These are phyloP conservation scores for Quercus phellos DNA, from an alignment of 331 rosid species.

Conservation along the genomic window DNA sequence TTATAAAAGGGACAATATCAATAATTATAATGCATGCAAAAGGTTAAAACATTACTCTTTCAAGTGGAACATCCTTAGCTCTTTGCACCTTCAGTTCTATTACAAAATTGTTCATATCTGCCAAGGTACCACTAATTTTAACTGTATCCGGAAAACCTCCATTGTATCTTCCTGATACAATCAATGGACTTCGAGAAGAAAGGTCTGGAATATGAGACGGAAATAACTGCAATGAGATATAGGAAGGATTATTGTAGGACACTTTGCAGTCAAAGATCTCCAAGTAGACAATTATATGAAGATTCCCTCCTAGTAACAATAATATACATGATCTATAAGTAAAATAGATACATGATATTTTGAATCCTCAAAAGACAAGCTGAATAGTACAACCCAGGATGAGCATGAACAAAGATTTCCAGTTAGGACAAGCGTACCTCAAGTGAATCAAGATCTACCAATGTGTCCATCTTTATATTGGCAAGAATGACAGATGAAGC, in stretches of 20 bases:
- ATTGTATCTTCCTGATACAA: slow-evolving; percentile 80
- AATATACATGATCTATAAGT: slow-evolving; percentile 3
- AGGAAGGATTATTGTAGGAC: neutral
- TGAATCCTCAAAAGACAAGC: neutral
- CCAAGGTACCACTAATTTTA: slow-evolving; percentile 61
- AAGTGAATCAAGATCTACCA: slow-evolving; percentile 63
- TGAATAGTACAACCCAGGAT: slow-evolving; percentile 8
- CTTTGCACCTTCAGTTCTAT: slow-evolving; percentile 56
- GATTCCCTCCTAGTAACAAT: too few relatives aligned
- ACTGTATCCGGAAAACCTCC: slow-evolving; percentile 63
- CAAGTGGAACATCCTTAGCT: slow-evolving; percentile 73
- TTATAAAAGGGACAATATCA: neutral
- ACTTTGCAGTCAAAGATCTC: neutral
- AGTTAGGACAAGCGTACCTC: slow-evolving; percentile 48
- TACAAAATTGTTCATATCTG: slow-evolving; percentile 60
- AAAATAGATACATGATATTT: slow-evolving; percentile 3
- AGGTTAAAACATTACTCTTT: slow-evolving; percentile 48
- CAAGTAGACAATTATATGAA: neutral
- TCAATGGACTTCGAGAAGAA: slow-evolving; percentile 61
- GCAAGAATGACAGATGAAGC: slow-evolving; percentile 64
- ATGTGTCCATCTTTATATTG: slow-evolving; percentile 46
- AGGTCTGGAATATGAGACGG: slow-evolving; percentile 73
- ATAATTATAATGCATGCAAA: slow-evolving; percentile 3
- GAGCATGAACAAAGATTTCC: neutral
- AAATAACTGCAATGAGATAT: slow-evolving; percentile 51